These are phyloP conservation scores for Dictyostelium gargantuum DNA, from an alignment of 208 protist species.

Conservation along the genomic window DNA sequence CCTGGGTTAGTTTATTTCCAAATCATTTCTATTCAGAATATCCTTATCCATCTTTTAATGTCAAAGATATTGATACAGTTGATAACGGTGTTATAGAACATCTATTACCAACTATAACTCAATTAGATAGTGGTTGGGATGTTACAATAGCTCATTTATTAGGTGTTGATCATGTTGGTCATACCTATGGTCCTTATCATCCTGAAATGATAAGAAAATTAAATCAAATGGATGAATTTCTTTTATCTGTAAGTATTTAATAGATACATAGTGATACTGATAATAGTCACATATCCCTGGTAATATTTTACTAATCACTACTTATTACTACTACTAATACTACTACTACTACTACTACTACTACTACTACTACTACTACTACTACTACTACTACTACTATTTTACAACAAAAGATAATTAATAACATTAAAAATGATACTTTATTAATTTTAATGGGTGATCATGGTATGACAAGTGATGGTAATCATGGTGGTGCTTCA, in stretches of 20 bases:
- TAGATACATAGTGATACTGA: too few relatives aligned
- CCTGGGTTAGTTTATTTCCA: conserved; percentile 94
- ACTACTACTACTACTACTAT: too few relatives aligned
- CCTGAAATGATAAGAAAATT: conserved; percentile 92
- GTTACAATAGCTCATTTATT: conserved; percentile 95
- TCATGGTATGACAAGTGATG: conserved; percentile 96
- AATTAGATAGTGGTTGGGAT: conserved; percentile 68
- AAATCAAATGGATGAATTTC: conserved; percentile 89
- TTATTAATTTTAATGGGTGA: conserved; percentile 95
- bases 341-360: too few relatives aligned
- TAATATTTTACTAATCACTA: too few relatives aligned
- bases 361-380: too few relatives aligned
- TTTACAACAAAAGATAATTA: conserved; percentile 3
- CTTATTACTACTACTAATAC: too few relatives aligned
- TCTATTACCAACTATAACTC: conserved; percentile 82
- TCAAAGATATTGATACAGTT: conserved; percentile 96
- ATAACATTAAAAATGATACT: conserved; percentile 79
- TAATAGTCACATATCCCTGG: too few relatives aligned
- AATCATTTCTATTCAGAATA: conserved; percentile 74
- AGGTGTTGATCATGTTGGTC: conserved; percentile 96
- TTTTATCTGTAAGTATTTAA: conserved; percentile 48
- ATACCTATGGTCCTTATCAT: conserved; percentile 90
- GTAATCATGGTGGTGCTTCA: conserved; percentile 94
- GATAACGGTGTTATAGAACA: conserved; percentile 91
- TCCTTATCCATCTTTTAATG: conserved; percentile 93